Evolutionary conservation across 2,329 filamentous ascomycete genomes (phyloP), one percentile per base, ranked within the genome.

Genomic region (Penicillium sp.): DNA sequence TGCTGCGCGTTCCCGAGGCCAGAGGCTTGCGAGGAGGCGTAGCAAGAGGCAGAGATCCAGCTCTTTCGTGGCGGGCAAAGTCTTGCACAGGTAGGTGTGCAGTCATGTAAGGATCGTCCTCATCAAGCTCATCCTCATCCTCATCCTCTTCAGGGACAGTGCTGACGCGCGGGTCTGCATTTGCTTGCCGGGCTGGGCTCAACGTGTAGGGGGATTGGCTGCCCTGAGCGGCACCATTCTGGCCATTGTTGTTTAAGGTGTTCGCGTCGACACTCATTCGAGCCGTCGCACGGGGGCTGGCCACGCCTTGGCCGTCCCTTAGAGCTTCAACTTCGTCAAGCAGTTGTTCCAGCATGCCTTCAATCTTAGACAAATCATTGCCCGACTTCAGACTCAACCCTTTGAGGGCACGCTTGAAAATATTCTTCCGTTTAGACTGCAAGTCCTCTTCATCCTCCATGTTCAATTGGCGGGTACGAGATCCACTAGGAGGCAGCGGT

Each of bases 371-470:
- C 51, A 97, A 84, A 66, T 99, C 95, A 67, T 90, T 93, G 8
- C 89, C 87, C 51, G 91, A 93, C 78, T 95, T 96, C 70, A 89
- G 84, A 66, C 91, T 91, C 49, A 99, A 80, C 3, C 93, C 93
- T 72, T 96, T 93, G 49, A 99, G 81, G n/a, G 95, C 95, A 61
- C 93, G 87, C 68, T 89, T 90, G 78, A 98, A 95, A n/a, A 99
- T 85, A 70, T 91, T 96, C 75, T 91, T 90, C 71, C 91, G 92
- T 84, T 97, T 97, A 45, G 84, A 82, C 22, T 88, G 81, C 41
- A 81, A 68, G 46, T 88, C 85, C 31, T 86, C 84, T 6, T 78
- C 76, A 19, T 84, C 82, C 9, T 84, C 80, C 13, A 77, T 72
- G 24, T 77, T 79, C 64, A 68, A 70, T 57, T 80, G 80, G 41